These are phyloP conservation scores for Rhododendron ferrugineum DNA, from an alignment of 148 eudicot genomes.

Conservation along the genomic window DNA sequence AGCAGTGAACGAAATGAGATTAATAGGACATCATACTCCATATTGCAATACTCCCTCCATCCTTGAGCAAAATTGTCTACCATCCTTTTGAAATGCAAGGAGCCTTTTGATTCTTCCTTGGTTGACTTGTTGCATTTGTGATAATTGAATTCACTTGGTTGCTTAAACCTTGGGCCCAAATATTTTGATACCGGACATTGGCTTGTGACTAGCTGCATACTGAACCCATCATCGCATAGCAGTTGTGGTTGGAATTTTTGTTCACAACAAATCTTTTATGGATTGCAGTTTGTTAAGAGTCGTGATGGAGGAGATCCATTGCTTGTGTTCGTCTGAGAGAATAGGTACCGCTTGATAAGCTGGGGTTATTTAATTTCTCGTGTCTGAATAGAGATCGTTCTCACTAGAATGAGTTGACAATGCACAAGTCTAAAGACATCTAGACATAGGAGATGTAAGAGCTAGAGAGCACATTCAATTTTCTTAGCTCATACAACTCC, in stretches of 20 bases:
- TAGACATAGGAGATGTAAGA: neutral
- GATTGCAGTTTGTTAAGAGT: neutral
- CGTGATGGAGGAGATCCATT: neutral
- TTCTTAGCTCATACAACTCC: neutral
- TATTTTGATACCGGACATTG: neutral
- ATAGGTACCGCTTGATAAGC: neutral
- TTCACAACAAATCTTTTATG: neutral
- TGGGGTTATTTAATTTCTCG: neutral
- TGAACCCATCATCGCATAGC: neutral
- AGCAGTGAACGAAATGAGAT: neutral
- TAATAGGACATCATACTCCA: neutral
- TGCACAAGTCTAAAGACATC: neutral
- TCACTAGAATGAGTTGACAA: neutral
- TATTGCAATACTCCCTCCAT: neutral
- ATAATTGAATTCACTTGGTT: neutral
- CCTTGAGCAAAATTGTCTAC: neutral
- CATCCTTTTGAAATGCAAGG: neutral
- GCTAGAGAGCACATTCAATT: neutral
- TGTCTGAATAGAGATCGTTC: neutral
- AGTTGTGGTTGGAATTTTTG: neutral
- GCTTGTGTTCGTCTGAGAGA: neutral
- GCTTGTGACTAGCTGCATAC: neutral
- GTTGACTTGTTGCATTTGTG: neutral
- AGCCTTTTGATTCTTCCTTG: neutral
- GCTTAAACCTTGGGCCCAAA: neutral